Conservation (phyloP, 2,329 filamentous ascomycete species). For the Akanthomyces lecanii region DNA sequence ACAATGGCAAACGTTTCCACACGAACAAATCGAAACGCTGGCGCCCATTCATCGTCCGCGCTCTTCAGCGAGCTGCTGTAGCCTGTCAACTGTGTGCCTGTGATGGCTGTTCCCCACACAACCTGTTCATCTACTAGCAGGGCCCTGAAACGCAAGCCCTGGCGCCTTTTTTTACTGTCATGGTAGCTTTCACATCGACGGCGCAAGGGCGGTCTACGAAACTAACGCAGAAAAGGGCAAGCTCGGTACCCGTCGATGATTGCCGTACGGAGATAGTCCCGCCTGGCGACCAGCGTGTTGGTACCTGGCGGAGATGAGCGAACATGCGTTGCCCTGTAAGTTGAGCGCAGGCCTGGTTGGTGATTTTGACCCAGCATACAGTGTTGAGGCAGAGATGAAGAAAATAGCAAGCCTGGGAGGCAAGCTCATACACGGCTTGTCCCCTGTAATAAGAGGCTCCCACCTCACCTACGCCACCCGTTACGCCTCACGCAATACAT, state of each 20-base stretch:
- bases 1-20: neutral
- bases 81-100: too few species aligned
- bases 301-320: slow-evolving; percentile 9
- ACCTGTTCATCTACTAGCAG: slow-evolving; percentile 11
- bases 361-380: neutral
- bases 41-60: neutral
- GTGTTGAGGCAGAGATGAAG: too few species aligned
- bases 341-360: neutral
- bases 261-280: neutral
- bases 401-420: neutral
- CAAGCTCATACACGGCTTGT: too few species aligned
- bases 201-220: neutral
- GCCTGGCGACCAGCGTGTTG: neutral
- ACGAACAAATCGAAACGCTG: neutral
- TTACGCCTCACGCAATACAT: too few species aligned
- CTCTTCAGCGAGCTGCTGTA: neutral
- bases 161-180: neutral
- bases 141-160: slow-evolving; percentile 12
- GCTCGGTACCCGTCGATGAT: slow-evolving; percentile 2
- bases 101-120: neutral
- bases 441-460: too few species aligned
- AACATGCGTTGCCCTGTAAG: neutral
- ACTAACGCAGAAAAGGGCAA: neutral
- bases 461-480: too few species aligned
- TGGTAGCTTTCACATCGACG: neutral